Percentiles rank a stretch among this genome's conserved stretches.
phyloP scores from a whole-genome alignment of 2,329 filamentous ascomycete species.

The Clonostachys chloroleuca region DNA sequence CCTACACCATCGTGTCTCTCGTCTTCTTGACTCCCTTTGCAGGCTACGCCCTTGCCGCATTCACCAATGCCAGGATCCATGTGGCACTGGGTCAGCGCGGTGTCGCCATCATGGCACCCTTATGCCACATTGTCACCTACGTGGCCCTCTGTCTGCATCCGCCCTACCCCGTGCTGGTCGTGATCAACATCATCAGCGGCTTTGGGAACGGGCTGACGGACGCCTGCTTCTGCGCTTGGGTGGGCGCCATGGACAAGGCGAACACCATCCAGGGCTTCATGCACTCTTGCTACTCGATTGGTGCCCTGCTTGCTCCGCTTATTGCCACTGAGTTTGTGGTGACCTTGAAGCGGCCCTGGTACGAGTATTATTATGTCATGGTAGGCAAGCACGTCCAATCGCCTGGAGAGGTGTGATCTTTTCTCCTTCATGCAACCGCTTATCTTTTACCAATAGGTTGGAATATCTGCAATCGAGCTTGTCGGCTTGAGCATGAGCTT shows the following conservation, averaged over 20 bases:
- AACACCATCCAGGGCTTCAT: slow-evolving; percentile 64
- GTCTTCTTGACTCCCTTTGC: slow-evolving; percentile 61
- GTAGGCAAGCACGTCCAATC: slow-evolving; percentile 31
- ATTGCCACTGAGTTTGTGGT: slow-evolving; percentile 66
- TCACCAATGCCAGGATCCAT: slow-evolving; percentile 58
- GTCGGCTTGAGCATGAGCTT: slow-evolving; percentile 46
- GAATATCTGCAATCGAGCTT: slow-evolving; percentile 51
- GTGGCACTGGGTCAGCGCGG: slow-evolving; percentile 60
- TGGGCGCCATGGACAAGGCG: slow-evolving; percentile 62
- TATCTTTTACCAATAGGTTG: slow-evolving; percentile 18
- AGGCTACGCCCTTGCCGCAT: slow-evolving; percentile 57
- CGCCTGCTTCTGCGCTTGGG: slow-evolving; percentile 42
- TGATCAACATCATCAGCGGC: slow-evolving; percentile 59
- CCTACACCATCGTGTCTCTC: slow-evolving; percentile 56
- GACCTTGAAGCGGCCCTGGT: slow-evolving; percentile 55
- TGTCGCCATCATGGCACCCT: slow-evolving; percentile 56
- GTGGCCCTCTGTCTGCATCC: slow-evolving; percentile 56
- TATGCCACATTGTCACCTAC: slow-evolving; percentile 59
- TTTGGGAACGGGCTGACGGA: slow-evolving; percentile 63
- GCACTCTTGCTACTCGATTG: slow-evolving; percentile 62
- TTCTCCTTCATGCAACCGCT: not conserved
- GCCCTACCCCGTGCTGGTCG: slow-evolving; percentile 58
- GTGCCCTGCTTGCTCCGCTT: slow-evolving; percentile 58
- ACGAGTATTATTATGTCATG: slow-evolving; percentile 68
- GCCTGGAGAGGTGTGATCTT: not conserved